Evolutionary conservation across 768 basidiomycete species (phyloP).

Genomic region (Flagelloscypha sp.): DNA sequence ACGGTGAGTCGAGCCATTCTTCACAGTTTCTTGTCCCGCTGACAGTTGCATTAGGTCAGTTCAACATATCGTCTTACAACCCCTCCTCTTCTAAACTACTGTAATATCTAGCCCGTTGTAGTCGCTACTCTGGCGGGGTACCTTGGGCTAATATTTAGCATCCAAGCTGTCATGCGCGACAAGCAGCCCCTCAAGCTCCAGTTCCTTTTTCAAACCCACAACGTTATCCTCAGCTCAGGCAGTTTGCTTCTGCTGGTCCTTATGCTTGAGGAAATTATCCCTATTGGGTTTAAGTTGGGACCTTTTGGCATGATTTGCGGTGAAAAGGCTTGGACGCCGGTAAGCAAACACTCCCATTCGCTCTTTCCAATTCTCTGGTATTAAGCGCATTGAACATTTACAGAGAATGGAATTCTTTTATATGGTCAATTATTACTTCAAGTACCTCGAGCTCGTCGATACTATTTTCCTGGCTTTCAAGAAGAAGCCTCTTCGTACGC

Average conservation of each 20-base stretch:
- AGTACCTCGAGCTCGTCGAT: constrained; percentile 93
- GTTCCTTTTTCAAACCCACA: constrained; percentile 82
- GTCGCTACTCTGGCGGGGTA: constrained; percentile 64
- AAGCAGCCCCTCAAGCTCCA: constrained; percentile 68
- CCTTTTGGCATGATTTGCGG: constrained; percentile 74
- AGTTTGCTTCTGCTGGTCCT: constrained; percentile 79
- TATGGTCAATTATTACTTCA: constrained; percentile 99
- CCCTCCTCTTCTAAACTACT: constrained; percentile 21
- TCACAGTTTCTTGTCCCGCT: constrained; percentile 40
- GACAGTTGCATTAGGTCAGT: too few relatives aligned
- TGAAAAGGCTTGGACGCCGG: constrained; percentile 76
- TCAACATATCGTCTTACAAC: too few relatives aligned
- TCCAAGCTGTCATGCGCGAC: constrained; percentile 78
- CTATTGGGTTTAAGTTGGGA: constrained; percentile 65
- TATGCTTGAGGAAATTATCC: constrained; percentile 87
- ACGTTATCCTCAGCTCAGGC: constrained; percentile 77
- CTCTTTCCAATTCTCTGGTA: constrained; percentile 5
- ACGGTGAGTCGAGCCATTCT: too few relatives aligned
- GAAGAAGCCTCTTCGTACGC: constrained; percentile 88
- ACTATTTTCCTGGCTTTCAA: constrained; percentile 96
- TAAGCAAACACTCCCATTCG: constrained; percentile 40
- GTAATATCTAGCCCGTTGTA: constrained; percentile 57
- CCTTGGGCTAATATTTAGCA: constrained; percentile 82
- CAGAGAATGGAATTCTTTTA: constrained; percentile 94
- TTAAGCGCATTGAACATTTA: constrained; percentile 2